These are phyloP conservation scores for Russula abietina DNA, from an alignment of 768 basidiomycete species.

Conservation along the genomic window DNA sequence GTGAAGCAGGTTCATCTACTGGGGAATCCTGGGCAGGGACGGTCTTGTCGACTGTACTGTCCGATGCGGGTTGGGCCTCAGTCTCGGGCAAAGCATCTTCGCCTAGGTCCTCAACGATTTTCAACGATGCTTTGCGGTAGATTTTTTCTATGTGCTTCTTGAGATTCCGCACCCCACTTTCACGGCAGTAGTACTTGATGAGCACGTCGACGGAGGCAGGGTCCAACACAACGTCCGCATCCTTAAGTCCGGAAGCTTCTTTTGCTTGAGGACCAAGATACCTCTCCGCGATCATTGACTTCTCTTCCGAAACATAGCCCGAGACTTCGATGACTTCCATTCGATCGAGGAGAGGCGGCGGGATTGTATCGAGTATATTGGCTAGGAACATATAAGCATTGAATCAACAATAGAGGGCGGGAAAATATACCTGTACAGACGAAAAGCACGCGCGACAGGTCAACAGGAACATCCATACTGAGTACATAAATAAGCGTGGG, in stretches of 20 bases:
- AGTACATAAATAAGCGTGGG: neutral
- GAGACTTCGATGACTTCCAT: slow-evolving; percentile 97
- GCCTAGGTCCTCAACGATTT: slow-evolving; percentile 84
- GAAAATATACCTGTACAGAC: slow-evolving; percentile 71
- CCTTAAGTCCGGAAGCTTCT: slow-evolving; percentile 80
- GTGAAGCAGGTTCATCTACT: slow-evolving; percentile 35
- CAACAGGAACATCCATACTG: slow-evolving; percentile 95
- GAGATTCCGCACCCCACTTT: slow-evolving; percentile 92
- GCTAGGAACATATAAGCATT: slow-evolving; percentile 37
- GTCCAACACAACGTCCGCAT: slow-evolving; percentile 76
- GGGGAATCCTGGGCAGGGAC: slow-evolving; percentile 50
- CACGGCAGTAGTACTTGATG: slow-evolving; percentile 96
- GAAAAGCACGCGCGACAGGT: slow-evolving; percentile 92
- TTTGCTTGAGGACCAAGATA: slow-evolving; percentile 93
- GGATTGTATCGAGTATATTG: slow-evolving; percentile 89
- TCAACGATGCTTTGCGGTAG: slow-evolving; percentile 91
- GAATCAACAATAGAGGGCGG: neutral
- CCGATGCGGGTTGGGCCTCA: slow-evolving; percentile 25
- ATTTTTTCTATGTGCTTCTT: slow-evolving; percentile 99
- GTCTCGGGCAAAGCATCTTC: slow-evolving; percentile 82
- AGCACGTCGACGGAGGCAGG: slow-evolving; percentile 73
- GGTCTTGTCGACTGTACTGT: slow-evolving; percentile 29
- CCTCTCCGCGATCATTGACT: slow-evolving; percentile 76
- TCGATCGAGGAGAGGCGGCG: slow-evolving; percentile 86
- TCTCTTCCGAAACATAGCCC: slow-evolving; percentile 93